Evolutionary conservation across 768 basidiomycete genomes (phyloP), one percentile per base, ranked within the genome.

Genomic region (Trichaptum fuscoviolaceum): DNA sequence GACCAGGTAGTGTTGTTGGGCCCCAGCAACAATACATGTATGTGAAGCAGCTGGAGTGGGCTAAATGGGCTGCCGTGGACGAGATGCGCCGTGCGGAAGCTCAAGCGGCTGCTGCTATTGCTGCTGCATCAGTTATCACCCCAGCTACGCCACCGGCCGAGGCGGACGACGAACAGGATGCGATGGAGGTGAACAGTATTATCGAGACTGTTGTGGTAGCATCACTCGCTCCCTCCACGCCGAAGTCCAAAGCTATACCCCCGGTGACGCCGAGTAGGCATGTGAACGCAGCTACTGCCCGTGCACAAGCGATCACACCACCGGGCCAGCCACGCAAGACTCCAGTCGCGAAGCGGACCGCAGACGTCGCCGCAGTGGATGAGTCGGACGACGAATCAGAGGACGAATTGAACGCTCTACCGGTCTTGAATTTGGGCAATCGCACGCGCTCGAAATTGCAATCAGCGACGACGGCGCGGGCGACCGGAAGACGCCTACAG

Each of bases 1-100:
- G 97, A 59, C 97, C 97, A 1, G 96, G 95, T 7, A 91, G 90
- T 66, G 93, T 95, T 58, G 94, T 96, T 63, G 93, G 93, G 15
- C 93, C 93, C 23, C 93, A 95, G 70, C 93, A 95, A 74, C 95
- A 97, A 75, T 97, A 93, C 74, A 88, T 97, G 85, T 95, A 96
- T 74, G 86, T 93, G 73, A 95, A 95, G 79, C 95, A 97, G 73
- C 77, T 95, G 59, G 92, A 95, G 75, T 97, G 95, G 95, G 83
- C 87, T 20, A 93, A 93, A 72, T 96, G 95, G 95, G 87, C 93
- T 1, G 95, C 95, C 5, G 82, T 87, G 2, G 94, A 97, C 73
- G 92, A 95, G 72, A 80, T 88, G 69, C 85, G 83, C 73, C 87
- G 80, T 74, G 74, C 71, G 60, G 85, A 82, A 65, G 42, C 42